phyloP scores from a whole-genome alignment of 2,329 filamentous ascomycete species.

The Colletotrichum cereale region DNA sequence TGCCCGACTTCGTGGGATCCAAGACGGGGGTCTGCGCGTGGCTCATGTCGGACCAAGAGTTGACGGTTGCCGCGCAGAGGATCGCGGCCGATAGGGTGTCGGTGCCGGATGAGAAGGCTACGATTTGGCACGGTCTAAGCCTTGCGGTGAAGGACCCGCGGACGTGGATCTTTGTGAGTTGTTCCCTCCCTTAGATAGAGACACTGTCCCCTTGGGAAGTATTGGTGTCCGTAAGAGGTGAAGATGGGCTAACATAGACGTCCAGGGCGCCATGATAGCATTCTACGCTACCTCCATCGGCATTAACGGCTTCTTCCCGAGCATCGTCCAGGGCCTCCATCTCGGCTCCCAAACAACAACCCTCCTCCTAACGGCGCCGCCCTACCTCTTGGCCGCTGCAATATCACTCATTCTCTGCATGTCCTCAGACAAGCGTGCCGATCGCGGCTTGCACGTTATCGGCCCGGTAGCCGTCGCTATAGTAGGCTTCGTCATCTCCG shows the following conservation, averaged over 20 bases:
- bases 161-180: background rate
- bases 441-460: background rate
- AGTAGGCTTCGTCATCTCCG: background rate
- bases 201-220: background rate
- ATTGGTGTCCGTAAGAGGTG: background rate
- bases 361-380: background rate
- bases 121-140: background rate
- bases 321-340: background rate
- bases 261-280: background rate
- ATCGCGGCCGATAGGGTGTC: background rate
- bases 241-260: background rate
- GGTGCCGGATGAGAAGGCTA: background rate
- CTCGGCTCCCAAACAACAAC: background rate
- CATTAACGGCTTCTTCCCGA: background rate
- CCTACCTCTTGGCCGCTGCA: background rate
- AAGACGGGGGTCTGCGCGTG: background rate
- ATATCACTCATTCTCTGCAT: background rate
- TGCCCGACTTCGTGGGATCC: background rate
- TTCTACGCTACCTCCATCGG: background rate
- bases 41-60: background rate
- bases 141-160: background rate
- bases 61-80: background rate
- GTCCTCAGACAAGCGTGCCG: background rate
- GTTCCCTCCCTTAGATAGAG: background rate
- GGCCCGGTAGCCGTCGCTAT: background rate